Evolutionary conservation across 2,329 filamentous ascomycete genomes (phyloP).

Genomic region (Fusarium redolens): DNA sequence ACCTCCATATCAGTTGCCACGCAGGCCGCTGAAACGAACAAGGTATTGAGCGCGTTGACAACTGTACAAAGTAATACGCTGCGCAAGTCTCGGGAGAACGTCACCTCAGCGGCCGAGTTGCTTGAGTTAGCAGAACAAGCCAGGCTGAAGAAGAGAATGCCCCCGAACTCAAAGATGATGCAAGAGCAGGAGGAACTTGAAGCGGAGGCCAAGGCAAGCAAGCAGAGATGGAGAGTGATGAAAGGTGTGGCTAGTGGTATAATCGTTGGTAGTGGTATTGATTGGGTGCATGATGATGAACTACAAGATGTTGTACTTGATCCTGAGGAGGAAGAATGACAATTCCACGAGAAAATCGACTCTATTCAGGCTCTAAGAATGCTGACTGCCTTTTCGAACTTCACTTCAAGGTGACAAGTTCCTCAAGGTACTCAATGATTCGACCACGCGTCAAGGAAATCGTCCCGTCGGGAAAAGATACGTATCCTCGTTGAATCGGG

Average conservation of each 20-base stretch:
- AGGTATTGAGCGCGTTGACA: constrained; percentile 64
- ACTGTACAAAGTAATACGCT: constrained; percentile 69
- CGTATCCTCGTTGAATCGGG: constrained; percentile 12
- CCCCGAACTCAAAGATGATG: constrained; percentile 63
- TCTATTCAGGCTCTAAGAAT: neutral
- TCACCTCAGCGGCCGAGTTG: constrained; percentile 70
- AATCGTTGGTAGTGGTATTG: constrained; percentile 82
- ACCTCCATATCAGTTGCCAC: constrained; percentile 72
- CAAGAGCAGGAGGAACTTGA: constrained; percentile 70
- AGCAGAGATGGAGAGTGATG: constrained; percentile 77
- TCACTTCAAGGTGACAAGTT: neutral
- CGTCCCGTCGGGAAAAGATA: constrained; percentile 26
- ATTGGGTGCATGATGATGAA: constrained; percentile 79
- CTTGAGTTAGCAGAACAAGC: constrained; percentile 70
- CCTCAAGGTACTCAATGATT: neutral
- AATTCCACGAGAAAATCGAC: neutral
- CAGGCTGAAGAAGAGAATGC: constrained; percentile 63
- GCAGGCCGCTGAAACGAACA: constrained; percentile 64
- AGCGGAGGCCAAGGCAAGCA: constrained; percentile 68
- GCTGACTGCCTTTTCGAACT: neutral
- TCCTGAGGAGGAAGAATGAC: constrained; percentile 59
- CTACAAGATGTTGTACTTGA: constrained; percentile 80
- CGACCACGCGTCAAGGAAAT: neutral
- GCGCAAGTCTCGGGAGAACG: constrained; percentile 68
- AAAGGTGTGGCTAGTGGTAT: constrained; percentile 84